Evolutionary conservation across 441 rosid genomes (phyloP).

Genomic region (Corymbia citriodora): DNA sequence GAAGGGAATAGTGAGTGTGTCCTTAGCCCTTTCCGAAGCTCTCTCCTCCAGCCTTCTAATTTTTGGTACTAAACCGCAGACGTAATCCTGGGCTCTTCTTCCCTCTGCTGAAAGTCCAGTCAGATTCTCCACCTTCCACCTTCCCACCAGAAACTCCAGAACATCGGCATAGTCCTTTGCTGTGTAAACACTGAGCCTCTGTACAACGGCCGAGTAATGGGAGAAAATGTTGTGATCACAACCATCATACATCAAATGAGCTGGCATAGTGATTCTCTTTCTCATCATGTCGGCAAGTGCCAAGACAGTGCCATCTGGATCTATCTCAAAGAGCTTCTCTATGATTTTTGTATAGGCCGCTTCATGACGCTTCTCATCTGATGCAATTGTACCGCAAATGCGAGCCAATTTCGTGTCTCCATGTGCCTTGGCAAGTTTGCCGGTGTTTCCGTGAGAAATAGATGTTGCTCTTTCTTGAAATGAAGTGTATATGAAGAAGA

Average conservation of each 20-base stretch:
- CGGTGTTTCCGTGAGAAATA: background rate
- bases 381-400: background rate
- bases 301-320: background rate
- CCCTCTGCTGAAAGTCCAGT: too few relatives aligned
- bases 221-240: background rate
- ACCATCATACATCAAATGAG: background rate
- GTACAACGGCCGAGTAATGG: background rate
- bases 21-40: too few relatives aligned
- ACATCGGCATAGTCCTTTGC: background rate
- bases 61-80: too few relatives aligned
- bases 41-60: too few relatives aligned
- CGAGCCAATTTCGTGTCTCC: background rate
- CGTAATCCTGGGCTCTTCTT: too few relatives aligned
- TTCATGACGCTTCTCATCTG: background rate
- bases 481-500: background rate
- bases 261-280: background rate
- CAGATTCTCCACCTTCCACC: background rate
- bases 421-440: background rate
- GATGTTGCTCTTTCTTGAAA: background rate
- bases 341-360: background rate
- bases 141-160: background rate
- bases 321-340: background rate
- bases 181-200: background rate
- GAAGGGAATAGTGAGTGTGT: too few relatives aligned
- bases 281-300: background rate